phyloP scores from a whole-genome alignment of 73 alveolate species.

The Symbiodinium natans region DNA sequence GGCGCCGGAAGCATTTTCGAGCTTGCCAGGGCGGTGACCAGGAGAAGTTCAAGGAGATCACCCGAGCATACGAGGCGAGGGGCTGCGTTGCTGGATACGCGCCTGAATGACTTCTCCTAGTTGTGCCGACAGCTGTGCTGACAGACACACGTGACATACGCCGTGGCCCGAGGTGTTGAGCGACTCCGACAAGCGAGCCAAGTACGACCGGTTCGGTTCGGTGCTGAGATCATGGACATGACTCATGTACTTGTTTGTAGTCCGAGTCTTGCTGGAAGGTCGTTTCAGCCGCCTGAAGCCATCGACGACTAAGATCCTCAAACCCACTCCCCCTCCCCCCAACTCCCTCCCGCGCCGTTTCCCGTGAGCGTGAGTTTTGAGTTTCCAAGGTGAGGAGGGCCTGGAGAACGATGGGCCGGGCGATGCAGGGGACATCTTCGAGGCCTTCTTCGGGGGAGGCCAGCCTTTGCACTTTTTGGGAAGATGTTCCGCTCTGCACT shows the following conservation, averaged over 20 bases:
- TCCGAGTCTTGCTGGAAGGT: too few relatives aligned
- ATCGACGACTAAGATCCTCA: too few relatives aligned
- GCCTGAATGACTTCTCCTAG: too few relatives aligned
- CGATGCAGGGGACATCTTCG: conserved; percentile 87
- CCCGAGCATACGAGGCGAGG: conserved; percentile 95
- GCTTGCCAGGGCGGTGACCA: conserved; percentile 95
- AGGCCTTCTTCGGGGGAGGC: conserved; percentile 93
- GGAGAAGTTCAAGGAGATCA: conserved; percentile 95
- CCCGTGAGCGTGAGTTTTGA: too few relatives aligned
- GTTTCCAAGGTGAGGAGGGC: conserved; percentile 92
- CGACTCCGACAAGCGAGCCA: conserved; percentile 61
- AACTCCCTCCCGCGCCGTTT: too few relatives aligned
- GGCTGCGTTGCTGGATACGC: too few relatives aligned
- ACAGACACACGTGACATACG: too few relatives aligned
- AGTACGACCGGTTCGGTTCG: conserved; percentile 72
- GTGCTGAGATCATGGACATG: too few relatives aligned
- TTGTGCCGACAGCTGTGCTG: too few relatives aligned
- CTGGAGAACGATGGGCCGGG: conserved; percentile 72
- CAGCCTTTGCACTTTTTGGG: neutral
- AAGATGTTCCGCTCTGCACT: neutral
- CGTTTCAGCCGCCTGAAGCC: too few relatives aligned
- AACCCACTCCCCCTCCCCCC: too few relatives aligned
- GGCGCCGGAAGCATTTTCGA: neutral
- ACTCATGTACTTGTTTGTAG: too few relatives aligned
- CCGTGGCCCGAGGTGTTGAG: conserved; percentile 82